Percentiles rank a stretch among this genome's conserved stretches.
phyloP scores from a whole-genome alignment of 331 rosid species.

The Pyrus hybrid region DNA sequence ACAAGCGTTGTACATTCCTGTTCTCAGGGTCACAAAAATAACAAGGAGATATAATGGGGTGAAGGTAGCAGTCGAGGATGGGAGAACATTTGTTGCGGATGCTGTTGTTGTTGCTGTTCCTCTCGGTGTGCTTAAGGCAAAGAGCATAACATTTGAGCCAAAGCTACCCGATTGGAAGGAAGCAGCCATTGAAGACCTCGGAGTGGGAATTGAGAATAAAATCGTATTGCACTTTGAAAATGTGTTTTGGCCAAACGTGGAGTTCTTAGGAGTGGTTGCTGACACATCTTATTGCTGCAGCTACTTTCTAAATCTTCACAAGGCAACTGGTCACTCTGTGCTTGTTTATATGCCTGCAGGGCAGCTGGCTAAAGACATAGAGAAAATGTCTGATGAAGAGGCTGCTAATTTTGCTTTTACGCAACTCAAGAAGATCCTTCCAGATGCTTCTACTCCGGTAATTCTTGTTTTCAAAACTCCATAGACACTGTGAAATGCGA shows the following conservation, averaged over 20 bases:
- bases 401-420: slow-evolving; percentile 75
- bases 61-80: slow-evolving; percentile 70
- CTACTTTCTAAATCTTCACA: slow-evolving; percentile 98
- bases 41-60: slow-evolving; percentile 70
- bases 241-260: slow-evolving; percentile 98
- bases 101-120: slow-evolving; percentile 87
- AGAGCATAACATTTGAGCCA: slow-evolving; percentile 73
- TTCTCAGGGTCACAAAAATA: slow-evolving; percentile 74
- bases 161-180: slow-evolving; percentile 99
- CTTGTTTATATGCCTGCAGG: slow-evolving; percentile 99
- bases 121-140: slow-evolving; percentile 88
- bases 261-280: slow-evolving; percentile 95
- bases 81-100: slow-evolving; percentile 76
- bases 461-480: background rate
- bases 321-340: slow-evolving; percentile 83
- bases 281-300: slow-evolving; percentile 91
- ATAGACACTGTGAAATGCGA: background rate
- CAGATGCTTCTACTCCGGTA: slow-evolving; percentile 90
- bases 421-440: slow-evolving; percentile 89
- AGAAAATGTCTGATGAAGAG: slow-evolving; percentile 96
- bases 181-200: slow-evolving; percentile 79
- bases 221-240: slow-evolving; percentile 80
- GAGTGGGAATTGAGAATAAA: slow-evolving; percentile 93
- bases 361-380: slow-evolving; percentile 91
- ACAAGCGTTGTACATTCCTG: background rate